Conservation (phyloP, 208 protist species). For the Leptomonas seymouri region DNA sequence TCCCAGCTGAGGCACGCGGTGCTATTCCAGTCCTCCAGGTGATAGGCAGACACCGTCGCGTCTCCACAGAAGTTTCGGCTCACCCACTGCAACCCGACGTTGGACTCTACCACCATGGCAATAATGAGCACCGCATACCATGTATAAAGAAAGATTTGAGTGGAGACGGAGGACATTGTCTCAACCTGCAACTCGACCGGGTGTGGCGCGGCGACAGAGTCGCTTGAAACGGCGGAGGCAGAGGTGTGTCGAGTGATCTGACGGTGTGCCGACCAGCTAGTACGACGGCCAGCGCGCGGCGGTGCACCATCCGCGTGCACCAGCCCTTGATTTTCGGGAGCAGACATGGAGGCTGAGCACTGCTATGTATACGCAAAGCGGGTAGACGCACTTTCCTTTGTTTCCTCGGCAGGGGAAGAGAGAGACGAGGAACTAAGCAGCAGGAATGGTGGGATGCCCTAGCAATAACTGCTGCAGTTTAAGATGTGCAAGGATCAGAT, state of each 20-base stretch:
- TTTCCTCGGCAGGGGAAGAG: too few relatives aligned
- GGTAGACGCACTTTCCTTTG: too few relatives aligned
- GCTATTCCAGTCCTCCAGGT: constrained; percentile 65
- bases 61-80: constrained; percentile 61
- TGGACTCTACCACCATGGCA: constrained; percentile 59
- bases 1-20: constrained; percentile 31
- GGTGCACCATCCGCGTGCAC: background rate
- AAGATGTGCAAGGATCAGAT: too few relatives aligned
- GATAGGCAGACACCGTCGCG: constrained; percentile 38
- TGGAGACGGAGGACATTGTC: constrained; percentile 60
- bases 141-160: constrained; percentile 56
- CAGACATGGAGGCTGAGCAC: constrained; percentile 1
- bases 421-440: too few relatives aligned
- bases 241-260: background rate
- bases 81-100: constrained; percentile 67
- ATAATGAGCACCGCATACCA: constrained; percentile 72
- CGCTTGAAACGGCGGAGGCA: background rate
- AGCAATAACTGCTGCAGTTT: too few relatives aligned
- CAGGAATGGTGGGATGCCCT: too few relatives aligned
- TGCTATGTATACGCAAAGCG: background rate
- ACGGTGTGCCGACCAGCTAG: background rate
- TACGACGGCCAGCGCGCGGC: background rate
- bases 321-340: background rate
- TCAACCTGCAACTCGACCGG: constrained; percentile 72
- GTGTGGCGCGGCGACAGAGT: background rate